phyloP scores from a whole-genome alignment of 2,329 filamentous ascomycete genomes.

The Aureobasidium subglaciale region DNA sequence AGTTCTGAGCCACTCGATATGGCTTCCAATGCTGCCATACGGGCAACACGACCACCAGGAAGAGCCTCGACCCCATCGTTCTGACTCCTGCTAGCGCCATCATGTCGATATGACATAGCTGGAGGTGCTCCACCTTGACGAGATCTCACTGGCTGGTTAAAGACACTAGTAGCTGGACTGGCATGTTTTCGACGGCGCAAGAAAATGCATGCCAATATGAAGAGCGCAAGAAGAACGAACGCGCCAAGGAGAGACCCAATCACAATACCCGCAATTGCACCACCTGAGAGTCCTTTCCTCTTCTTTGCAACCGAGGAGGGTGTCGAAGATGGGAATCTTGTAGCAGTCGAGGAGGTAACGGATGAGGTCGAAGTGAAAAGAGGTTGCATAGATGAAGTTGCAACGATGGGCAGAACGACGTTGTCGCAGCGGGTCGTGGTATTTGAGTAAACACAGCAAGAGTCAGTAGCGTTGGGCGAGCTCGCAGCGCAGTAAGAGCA shows the following conservation, averaged over 20 bases:
- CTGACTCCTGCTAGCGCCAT: constrained; percentile 31
- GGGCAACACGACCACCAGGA: constrained; percentile 81
- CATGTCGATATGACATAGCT: constrained; percentile 33
- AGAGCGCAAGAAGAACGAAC: constrained; percentile 59
- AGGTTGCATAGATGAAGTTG: constrained; percentile 54
- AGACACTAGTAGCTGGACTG: constrained; percentile 64
- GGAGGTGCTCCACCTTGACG: constrained; percentile 30
- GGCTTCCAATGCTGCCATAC: constrained; percentile 89
- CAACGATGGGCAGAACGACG: constrained; percentile 62
- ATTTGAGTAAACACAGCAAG: constrained; percentile 80
- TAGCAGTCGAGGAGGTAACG: constrained; percentile 19
- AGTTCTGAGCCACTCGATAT: constrained; percentile 49
- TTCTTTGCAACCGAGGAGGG: constrained; percentile 20
- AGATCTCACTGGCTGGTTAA: constrained; percentile 80
- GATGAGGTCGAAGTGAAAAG: constrained; percentile 50
- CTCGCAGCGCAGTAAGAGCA: constrained; percentile 81
- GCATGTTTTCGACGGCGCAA: constrained; percentile 49
- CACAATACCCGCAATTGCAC: constrained; percentile 84
- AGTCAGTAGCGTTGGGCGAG: constrained; percentile 86
- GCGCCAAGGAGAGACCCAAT: constrained; percentile 70
- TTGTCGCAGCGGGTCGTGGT: constrained; percentile 65
- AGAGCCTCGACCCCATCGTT: constrained; percentile 56
- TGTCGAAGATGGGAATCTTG: constrained; percentile 24
- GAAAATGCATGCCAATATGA: constrained; percentile 52
- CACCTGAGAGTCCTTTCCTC: constrained; percentile 60